Base-by-base conservation (phyloP, 192 early-diverging fungal genomes). In the Umbelopsis sp. region DNA sequence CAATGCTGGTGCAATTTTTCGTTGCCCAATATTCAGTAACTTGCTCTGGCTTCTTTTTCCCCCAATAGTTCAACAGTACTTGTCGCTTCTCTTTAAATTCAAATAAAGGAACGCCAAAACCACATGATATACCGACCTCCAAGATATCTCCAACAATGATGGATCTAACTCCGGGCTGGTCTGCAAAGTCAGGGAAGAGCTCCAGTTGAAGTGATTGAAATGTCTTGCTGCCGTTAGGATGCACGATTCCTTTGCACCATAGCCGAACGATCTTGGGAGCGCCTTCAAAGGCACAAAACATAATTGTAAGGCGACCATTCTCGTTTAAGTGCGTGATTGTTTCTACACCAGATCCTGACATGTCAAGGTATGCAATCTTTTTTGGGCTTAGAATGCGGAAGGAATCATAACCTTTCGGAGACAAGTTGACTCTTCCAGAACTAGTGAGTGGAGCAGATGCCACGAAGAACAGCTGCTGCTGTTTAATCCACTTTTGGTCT, bases 251-350 rank as follows among this genome's bases (percentile, higher is more conserved):
- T 3, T 73, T 84, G 48, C 87, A 81, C 67, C 83, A 87, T 27
- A 91, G 74, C 2, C 89, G 83, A n/a, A 71, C 10, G 11, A 89
- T 91, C 48, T 82, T 77, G 13, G 89, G 89, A 16, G 75, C 44
- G 25, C 88, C 88, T 48, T 91, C 87, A 64, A 91, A 89, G 13
- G 89, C 88, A 15, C 77, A 80, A 48, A 91, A 45, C 89, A 91
- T 91, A 58, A 91, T 64, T 0, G 89, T 91, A 30, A 91, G 78
- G 18, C 89, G 76, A 5, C 79, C 81, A 73, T 89, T 91, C 64
- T 91, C 86, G 55, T 81, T 80, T 74, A 89, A 48, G 70, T 91
- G 89, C 65, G 84, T 76, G 51, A 89, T 82, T 1, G 89, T 91
- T 64, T 91, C 89, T 64, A 75, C 70, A 18, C 85, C 85, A 1